Evolutionary conservation across 2,329 filamentous ascomycete species (phyloP).

Genomic region (Fusarium sulawesiense): DNA sequence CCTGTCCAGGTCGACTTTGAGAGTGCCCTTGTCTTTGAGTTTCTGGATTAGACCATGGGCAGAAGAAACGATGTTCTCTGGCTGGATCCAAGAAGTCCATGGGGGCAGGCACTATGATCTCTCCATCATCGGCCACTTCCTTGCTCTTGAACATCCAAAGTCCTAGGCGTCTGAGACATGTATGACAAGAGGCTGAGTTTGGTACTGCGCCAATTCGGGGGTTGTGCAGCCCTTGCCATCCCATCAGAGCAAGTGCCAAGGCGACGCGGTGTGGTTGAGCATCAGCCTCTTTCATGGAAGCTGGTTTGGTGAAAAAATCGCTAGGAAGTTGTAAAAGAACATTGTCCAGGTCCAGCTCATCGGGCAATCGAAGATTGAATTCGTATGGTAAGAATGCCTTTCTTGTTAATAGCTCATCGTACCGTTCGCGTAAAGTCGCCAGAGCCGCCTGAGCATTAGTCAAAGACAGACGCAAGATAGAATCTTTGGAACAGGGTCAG

Average conservation of each 20-base stretch:
- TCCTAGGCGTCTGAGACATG: conserved; percentile 88
- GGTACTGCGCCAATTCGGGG: conserved; percentile 68
- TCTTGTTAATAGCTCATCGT: conserved; percentile 69
- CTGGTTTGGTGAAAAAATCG: conserved; percentile 64
- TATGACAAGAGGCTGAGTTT: conserved; percentile 82
- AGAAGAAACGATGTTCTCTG: conserved; percentile 83
- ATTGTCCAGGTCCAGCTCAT: conserved; percentile 62
- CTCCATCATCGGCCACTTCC: conserved; percentile 66
- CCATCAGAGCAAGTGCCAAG: conserved; percentile 75
- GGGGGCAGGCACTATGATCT: conserved; percentile 67
- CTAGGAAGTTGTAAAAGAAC: conserved; percentile 62
- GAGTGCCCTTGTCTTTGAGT: conserved; percentile 64
- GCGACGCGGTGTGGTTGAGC: conserved; percentile 68
- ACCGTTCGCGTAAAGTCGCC: conserved; percentile 69
- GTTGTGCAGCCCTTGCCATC: conserved; percentile 77
- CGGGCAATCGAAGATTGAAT: conserved; percentile 70
- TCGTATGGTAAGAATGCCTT: conserved; percentile 69
- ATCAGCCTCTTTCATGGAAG: conserved; percentile 47
- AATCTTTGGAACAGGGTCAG: conserved; percentile 57
- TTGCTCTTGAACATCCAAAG: conserved; percentile 94
- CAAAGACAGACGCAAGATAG: conserved; percentile 71
- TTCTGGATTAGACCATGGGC: conserved; percentile 77
- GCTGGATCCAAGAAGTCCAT: conserved; percentile 76
- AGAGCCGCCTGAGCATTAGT: conserved; percentile 71
- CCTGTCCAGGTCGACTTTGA: conserved; percentile 50